phyloP scores from a whole-genome alignment of 2,329 filamentous ascomycete species.

The Arthrobotrys entomopaga region DNA sequence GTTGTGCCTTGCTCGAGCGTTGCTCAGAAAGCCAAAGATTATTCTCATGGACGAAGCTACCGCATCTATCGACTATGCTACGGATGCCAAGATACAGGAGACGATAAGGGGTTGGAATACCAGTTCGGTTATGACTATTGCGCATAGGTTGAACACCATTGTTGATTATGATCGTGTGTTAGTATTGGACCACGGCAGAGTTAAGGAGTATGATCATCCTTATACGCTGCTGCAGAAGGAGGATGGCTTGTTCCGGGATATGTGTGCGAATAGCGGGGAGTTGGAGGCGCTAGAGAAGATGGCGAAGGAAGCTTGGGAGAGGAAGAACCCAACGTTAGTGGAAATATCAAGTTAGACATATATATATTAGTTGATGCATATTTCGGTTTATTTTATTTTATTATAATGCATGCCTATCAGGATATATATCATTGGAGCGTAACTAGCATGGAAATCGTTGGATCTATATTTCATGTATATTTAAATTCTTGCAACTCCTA shows the following conservation, averaged over 20 bases:
- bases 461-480: neutral
- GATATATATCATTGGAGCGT: neutral
- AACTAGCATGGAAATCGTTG: neutral
- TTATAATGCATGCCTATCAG: no score
- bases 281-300: conserved; percentile 57
- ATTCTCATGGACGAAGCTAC: conserved; percentile 99
- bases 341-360: conserved; percentile 17
- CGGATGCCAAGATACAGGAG: conserved; percentile 93
- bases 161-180: conserved; percentile 98
- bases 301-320: conserved; percentile 58
- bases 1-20: conserved; percentile 87
- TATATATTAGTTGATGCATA: neutral
- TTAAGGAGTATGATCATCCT: conserved; percentile 91
- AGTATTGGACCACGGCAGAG: conserved; percentile 86
- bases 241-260: conserved; percentile 68
- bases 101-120: conserved; percentile 88
- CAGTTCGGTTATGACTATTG: conserved; percentile 95
- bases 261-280: conserved; percentile 59
- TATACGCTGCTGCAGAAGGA: conserved; percentile 80
- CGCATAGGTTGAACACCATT: conserved; percentile 93
- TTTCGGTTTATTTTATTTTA: no score
- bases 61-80: conserved; percentile 95
- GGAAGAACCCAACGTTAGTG: conserved; percentile 45
- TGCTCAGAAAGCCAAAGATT: conserved; percentile 90
- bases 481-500: neutral